A percentile compares a stretch with the other conserved stretches of the same genome.
Evolutionary conservation across 2,329 filamentous ascomycete genomes (phyloP).

Genomic region (Aureobasidium sp.): DNA sequence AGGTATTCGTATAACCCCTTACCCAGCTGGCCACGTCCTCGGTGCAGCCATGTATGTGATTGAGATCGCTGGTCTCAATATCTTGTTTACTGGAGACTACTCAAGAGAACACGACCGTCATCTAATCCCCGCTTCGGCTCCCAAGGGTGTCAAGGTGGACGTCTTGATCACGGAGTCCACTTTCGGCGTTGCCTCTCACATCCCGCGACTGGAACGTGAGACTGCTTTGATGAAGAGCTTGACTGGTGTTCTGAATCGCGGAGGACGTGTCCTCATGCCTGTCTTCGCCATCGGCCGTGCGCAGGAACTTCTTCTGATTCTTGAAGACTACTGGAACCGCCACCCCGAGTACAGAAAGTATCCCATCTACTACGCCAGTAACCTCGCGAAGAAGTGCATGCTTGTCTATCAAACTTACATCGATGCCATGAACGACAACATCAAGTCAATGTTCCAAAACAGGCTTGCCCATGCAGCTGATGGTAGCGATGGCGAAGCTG

Average conservation of each 20-base stretch:
- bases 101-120: conserved; percentile 92
- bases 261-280: conserved; percentile 85
- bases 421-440: conserved; percentile 98
- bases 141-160: conserved; percentile 82
- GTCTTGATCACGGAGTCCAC: conserved; percentile 97
- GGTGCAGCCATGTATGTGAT: conserved; percentile 98
- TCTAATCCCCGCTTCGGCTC: conserved; percentile 87
- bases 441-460: conserved; percentile 88
- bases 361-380: conserved; percentile 96
- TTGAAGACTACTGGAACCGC: conserved; percentile 94
- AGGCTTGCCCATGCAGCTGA: conserved; percentile 80
- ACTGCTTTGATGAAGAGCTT: conserved; percentile 93
- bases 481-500: conserved; percentile 56
- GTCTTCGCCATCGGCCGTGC: conserved; percentile 92
- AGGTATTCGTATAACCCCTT: conserved; percentile 92
- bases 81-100: conserved; percentile 97
- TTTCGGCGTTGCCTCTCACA: conserved; percentile 89
- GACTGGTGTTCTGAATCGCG: conserved; percentile 80
- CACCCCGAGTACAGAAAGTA: conserved; percentile 82
- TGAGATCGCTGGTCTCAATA: conserved; percentile 92
- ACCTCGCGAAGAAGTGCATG: conserved; percentile 94
- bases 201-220: conserved; percentile 83
- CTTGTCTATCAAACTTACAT: conserved; percentile 98
- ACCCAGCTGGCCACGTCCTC: conserved; percentile 94
- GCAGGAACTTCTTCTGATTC: conserved; percentile 85